phyloP scores from a whole-genome alignment of 768 basidiomycete species.

The Termitomyces sp. region DNA sequence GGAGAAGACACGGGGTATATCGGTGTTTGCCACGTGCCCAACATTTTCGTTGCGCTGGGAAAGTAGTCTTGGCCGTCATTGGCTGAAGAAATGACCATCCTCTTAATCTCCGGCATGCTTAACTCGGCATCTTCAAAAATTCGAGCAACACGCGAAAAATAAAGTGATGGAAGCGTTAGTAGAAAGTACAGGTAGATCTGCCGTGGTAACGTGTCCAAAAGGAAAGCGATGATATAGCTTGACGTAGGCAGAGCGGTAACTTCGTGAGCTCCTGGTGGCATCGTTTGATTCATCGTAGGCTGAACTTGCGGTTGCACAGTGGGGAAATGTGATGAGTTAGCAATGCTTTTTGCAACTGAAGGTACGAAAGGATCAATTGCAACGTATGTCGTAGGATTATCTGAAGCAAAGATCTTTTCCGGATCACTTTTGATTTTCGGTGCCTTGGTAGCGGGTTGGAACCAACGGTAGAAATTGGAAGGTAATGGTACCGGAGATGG shows the following conservation, averaged over 20 bases:
- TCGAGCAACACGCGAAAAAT: constrained; percentile 59
- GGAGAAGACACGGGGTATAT: background rate
- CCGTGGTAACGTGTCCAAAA: constrained; percentile 18
- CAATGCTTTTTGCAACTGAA: background rate
- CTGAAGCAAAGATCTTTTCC: too few relatives aligned
- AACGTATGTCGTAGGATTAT: background rate
- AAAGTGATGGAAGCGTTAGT: constrained; percentile 54
- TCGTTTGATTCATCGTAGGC: background rate
- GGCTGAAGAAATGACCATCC: constrained; percentile 24
- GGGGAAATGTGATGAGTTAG: background rate
- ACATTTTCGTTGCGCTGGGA: background rate
- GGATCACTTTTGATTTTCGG: background rate
- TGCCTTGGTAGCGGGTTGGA: too few relatives aligned
- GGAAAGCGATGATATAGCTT: constrained; percentile 7
- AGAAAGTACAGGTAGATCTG: constrained; percentile 32
- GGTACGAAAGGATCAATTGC: background rate
- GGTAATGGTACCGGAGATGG: background rate
- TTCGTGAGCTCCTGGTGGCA: background rate
- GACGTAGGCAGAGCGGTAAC: background rate
- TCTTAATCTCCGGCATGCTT: constrained; percentile 48
- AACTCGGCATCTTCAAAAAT: constrained; percentile 62
- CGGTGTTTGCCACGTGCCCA: background rate
- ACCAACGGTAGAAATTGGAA: background rate
- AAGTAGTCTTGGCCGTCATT: background rate
- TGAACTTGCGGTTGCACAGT: background rate